phyloP scores from a whole-genome alignment of 2,329 filamentous ascomycete species.

The Pyrenochaeta sp. region DNA sequence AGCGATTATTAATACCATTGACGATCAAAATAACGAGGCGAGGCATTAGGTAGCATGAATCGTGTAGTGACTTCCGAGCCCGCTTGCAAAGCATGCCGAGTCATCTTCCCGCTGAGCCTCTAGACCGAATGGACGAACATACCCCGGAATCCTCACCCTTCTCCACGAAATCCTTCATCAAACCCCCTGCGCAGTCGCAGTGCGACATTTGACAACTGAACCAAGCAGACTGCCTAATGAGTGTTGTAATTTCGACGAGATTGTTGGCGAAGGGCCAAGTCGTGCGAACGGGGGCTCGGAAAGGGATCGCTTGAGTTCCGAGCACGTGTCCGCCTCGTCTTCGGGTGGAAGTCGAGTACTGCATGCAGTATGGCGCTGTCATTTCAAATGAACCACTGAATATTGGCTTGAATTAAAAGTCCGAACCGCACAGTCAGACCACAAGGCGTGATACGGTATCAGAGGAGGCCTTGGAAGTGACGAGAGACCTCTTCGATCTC shows the following conservation, averaged over 20 bases:
- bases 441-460: constrained; percentile 1
- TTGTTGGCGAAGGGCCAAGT: neutral
- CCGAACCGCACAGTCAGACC: too few relatives aligned
- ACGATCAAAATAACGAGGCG: too few relatives aligned
- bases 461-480: constrained; percentile 14
- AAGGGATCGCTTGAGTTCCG: neutral
- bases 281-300: neutral
- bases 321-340: too few relatives aligned
- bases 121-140: neutral
- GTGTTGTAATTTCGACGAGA: too few relatives aligned
- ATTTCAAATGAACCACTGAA: neutral
- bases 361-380: too few relatives aligned
- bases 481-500: constrained; percentile 13
- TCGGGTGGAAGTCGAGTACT: too few relatives aligned
- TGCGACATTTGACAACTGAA: too few relatives aligned
- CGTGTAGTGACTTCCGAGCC: neutral
- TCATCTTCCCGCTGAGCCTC: neutral
- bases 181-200: neutral
- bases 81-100: neutral
- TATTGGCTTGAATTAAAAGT: too few relatives aligned
- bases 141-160: neutral
- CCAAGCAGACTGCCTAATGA: too few relatives aligned
- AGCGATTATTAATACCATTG: too few relatives aligned
- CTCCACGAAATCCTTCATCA: neutral
- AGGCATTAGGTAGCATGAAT: neutral